phyloP scores from a whole-genome alignment of 169 alveolate species.

The Plasmodium fragile region DNA sequence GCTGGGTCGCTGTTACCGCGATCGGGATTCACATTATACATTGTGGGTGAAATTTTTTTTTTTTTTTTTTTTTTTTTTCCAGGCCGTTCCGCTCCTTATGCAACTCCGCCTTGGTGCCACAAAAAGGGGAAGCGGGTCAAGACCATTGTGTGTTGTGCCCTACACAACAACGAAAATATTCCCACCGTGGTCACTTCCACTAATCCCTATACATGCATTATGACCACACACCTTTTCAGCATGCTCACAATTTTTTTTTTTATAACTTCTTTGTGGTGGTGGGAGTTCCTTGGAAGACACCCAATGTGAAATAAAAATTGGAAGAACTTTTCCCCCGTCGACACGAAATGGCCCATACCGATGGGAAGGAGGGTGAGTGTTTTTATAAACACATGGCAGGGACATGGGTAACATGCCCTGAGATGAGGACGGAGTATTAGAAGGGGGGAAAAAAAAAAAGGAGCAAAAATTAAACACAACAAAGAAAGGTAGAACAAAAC shows the following conservation, averaged over 20 bases:
- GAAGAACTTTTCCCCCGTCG: neutral
- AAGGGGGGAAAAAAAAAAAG: neutral
- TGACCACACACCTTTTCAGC: neutral
- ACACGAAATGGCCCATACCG: neutral
- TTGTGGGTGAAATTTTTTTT: neutral
- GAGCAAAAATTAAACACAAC: neutral
- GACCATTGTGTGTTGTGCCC: neutral
- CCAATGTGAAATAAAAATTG: neutral
- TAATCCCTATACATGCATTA: neutral
- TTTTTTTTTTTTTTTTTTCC: neutral
- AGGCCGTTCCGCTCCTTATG: neutral
- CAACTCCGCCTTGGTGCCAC: neutral
- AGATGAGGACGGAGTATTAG: neutral
- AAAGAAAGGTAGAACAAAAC: neutral
- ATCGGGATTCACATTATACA: neutral
- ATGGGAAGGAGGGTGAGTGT: neutral
- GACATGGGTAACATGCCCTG: neutral
- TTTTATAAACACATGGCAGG: neutral
- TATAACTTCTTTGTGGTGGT: neutral
- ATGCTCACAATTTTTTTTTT: neutral
- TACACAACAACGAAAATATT: neutral
- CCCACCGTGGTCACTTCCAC: neutral
- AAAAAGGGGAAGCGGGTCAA: neutral
- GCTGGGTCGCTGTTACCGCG: neutral
- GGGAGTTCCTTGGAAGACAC: neutral